Evolutionary conservation across 2,329 filamentous ascomycete species (phyloP).

Genomic region (Endoconidiophora laricicola): DNA sequence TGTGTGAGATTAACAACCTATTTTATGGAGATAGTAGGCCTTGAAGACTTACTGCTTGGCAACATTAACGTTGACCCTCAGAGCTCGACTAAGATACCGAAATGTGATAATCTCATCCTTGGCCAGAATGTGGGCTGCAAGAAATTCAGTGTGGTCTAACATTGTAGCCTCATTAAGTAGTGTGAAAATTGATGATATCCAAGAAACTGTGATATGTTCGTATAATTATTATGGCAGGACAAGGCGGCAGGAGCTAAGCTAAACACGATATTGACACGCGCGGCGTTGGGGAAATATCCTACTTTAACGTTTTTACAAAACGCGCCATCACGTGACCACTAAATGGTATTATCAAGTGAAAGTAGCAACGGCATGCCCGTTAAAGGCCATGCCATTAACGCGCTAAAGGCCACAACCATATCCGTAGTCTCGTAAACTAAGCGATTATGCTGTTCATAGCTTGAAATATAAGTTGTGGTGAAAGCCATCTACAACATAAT

Average conservation of each 20-base stretch:
- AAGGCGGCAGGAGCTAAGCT: background rate
- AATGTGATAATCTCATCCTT: constrained; percentile 73
- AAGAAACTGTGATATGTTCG: background rate
- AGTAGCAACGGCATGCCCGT: too few species aligned
- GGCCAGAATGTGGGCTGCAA: constrained; percentile 59
- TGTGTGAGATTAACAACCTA: background rate
- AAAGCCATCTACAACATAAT: too few species aligned
- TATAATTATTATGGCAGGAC: background rate
- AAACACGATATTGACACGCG: too few species aligned
- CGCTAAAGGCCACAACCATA: too few species aligned
- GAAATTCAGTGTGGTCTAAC: constrained; percentile 52
- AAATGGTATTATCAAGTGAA: background rate
- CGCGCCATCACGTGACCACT: constrained; percentile 11
- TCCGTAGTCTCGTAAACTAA: too few species aligned
- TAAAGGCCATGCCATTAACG: too few species aligned
- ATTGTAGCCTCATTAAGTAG: constrained; percentile 20
- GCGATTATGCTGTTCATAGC: too few species aligned
- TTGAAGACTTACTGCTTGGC: constrained; percentile 60
- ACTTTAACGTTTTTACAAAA: background rate
- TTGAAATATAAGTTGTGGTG: too few species aligned
- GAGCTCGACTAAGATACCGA: constrained; percentile 61
- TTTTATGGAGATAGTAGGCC: background rate
- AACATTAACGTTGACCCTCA: constrained; percentile 69
- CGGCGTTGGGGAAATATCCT: too few species aligned
- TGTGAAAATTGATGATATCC: background rate